A percentile compares a stretch with the other conserved stretches of the same genome.
Conservation (phyloP, 306 rosid species). For the Corylus heterophylla region DNA sequence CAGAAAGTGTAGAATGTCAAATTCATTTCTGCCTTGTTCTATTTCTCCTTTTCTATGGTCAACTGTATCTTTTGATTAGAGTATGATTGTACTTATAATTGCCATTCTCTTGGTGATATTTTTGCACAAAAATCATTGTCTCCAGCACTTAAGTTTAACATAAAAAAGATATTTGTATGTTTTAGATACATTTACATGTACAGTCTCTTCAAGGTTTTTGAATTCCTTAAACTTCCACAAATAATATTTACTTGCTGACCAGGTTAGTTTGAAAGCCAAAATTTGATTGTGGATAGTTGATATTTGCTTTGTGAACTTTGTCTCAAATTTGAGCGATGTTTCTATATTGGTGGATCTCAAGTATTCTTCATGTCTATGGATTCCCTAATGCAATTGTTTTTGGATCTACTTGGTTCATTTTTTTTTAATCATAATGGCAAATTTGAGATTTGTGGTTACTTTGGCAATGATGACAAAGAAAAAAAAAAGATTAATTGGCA, state of each 20-base stretch:
- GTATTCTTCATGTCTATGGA: not conserved
- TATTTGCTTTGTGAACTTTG: not conserved
- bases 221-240: not conserved
- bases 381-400: not conserved
- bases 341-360: not conserved
- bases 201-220: not conserved
- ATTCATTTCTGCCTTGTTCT: not conserved
- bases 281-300: not conserved
- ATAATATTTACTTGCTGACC: not conserved
- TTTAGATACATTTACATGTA: not conserved
- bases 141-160: not conserved
- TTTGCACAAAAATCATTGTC: not conserved
- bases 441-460: not conserved
- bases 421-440: not conserved
- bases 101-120: not conserved
- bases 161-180: not conserved
- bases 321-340: not conserved
- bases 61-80: slow-evolving; percentile 8
- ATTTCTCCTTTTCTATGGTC: not conserved
- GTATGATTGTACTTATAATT: not conserved
- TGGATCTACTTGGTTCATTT: not conserved
- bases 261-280: not conserved
- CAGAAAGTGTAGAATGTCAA: not conserved
- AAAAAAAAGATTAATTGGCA: not conserved
- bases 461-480: not conserved